Percentiles rank a stretch among this genome's conserved stretches.
Evolutionary conservation across 805 yeast genomes (phyloP).

Genomic region (Sungouiozyma ichnusensis): DNA sequence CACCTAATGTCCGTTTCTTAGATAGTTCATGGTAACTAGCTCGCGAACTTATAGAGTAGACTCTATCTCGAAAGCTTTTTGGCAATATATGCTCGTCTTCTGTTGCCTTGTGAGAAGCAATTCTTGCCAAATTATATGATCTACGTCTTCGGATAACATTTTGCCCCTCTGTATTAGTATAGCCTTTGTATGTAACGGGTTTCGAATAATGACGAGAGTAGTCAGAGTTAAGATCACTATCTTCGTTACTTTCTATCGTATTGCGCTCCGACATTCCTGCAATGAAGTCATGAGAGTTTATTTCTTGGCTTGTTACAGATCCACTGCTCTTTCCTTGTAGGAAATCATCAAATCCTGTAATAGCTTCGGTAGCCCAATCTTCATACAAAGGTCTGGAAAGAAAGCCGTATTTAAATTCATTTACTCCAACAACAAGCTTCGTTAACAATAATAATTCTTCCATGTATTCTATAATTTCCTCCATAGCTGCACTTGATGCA

Average conservation of each 20-base stretch:
- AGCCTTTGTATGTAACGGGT: slow-evolving; percentile 6
- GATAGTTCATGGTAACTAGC: slow-evolving; percentile 2
- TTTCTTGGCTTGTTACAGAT: background rate
- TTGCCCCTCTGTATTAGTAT: slow-evolving; percentile 7
- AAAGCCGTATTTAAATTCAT: slow-evolving; percentile 42
- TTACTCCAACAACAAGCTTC: slow-evolving; percentile 37
- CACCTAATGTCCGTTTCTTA: slow-evolving; percentile 15
- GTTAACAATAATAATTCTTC: slow-evolving; percentile 37
- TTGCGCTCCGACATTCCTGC: background rate
- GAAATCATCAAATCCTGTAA: slow-evolving; percentile 29
- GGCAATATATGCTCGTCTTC: slow-evolving; percentile 15
- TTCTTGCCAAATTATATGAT: slow-evolving; percentile 16
- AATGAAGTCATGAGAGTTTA: background rate
- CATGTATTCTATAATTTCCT: slow-evolving; percentile 39
- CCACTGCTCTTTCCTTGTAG: slow-evolving; percentile 8
- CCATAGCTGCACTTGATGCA: slow-evolving; percentile 39
- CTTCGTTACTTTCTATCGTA: background rate
- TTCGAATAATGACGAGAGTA: background rate
- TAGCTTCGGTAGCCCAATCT: slow-evolving; percentile 34
- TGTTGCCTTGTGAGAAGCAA: slow-evolving; percentile 20
- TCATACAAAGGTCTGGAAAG: slow-evolving; percentile 37
- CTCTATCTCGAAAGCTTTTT: slow-evolving; percentile 27
- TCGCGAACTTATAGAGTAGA: slow-evolving; percentile 30
- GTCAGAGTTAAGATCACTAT: background rate
- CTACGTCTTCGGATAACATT: slow-evolving; percentile 4